Evolutionary conservation across 345 rosid genomes (phyloP), one percentile per base, ranked within the genome.

Genomic region (Gossypium bickii): DNA sequence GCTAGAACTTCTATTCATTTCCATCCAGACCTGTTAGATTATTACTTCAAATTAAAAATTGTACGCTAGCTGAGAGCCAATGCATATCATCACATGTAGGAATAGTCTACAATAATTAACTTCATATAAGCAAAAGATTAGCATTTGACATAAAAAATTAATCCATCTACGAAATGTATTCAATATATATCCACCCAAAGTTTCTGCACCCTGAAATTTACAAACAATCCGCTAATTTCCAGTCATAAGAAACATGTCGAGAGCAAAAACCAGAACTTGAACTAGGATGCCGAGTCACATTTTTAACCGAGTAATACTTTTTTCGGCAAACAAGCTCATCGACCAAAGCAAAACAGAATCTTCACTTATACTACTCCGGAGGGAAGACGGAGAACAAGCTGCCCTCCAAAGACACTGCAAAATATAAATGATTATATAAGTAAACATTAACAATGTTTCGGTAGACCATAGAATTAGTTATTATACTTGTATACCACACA

Each of bases 401-500:
- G 98, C 71, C 99, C 99, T 67, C 99, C 99, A 41, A 96, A 91
- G 63, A 96, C 98, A 78, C 99, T 96, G 92, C 85, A 87, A 66
- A 58, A n/a, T 48, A 72, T 56, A 56, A 13, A 55, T 9, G 68
- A 55, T 5, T 9, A 71, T 55, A 15, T 48, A 20, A 13, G 57
- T 4, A 45, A 38, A 41, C 25, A 25, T 22, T 9, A 73, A 9
- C 47, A 24, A 16, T 1, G 25, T 51, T 51, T 68, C 27, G 44
- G 25, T 10, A 16, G 2, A 59, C 1, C 1, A 12, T 18, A 51
- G 63, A 53, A 44, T 53, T 8, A 34, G 41, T 20, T 41, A 9
- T 18, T 9, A 24, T 58, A 58, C 38, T 58, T 58, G 16, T 58
- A 24, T 58, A 58, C 2, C 16, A 11, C 56, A 20, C 15, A 18